These are phyloP conservation scores for Chaetothyriales sp. DNA, from an alignment of 2,329 filamentous ascomycete species.

Conservation along the genomic window DNA sequence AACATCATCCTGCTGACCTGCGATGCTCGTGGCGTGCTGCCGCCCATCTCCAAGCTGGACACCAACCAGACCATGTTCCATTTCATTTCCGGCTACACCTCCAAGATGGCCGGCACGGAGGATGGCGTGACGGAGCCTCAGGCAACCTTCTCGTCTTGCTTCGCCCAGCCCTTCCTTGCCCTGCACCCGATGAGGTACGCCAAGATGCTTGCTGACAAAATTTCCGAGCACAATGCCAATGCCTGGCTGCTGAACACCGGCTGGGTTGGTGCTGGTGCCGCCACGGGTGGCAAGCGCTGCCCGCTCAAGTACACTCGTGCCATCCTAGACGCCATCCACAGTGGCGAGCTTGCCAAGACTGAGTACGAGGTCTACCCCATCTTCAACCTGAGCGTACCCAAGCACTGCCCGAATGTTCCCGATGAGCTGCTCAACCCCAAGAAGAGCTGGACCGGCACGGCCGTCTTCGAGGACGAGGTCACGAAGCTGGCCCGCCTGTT, in stretches of 20 bases:
- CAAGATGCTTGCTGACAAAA: conserved; percentile 97
- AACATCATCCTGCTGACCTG: conserved; percentile 99
- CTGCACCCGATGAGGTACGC: conserved; percentile 99
- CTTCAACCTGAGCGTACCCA: conserved; percentile 96
- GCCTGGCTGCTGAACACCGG: conserved; percentile 98
- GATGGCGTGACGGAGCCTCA: conserved; percentile 93
- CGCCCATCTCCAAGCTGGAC: conserved; percentile 93
- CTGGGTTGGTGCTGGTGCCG: conserved; percentile 84
- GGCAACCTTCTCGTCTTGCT: conserved; percentile 98
- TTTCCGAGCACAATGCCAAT: conserved; percentile 83
- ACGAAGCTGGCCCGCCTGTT: conserved; percentile 81
- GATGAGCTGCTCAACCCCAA: conserved; percentile 86
- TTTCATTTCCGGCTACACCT: conserved; percentile 99
- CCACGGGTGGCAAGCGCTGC: conserved; percentile 89
- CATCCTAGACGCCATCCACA: conserved; percentile 96
- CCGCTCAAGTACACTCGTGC: conserved; percentile 97
- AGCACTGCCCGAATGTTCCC: conserved; percentile 74
- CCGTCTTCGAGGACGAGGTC: conserved; percentile 73
- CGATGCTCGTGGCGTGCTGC: conserved; percentile 91
- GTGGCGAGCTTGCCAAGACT: conserved; percentile 77
- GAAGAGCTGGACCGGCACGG: conserved; percentile 75
- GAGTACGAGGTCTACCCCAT: conserved; percentile 91
- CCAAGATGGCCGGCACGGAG: conserved; percentile 99
- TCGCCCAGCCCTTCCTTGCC: conserved; percentile 96
- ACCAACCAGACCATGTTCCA: conserved; percentile 98